Evolutionary conservation across 495 filamentous ascomycete species (phyloP), one percentile per base, ranked within the genome.

Genomic region (Melanomma pulvis-pyrius): DNA sequence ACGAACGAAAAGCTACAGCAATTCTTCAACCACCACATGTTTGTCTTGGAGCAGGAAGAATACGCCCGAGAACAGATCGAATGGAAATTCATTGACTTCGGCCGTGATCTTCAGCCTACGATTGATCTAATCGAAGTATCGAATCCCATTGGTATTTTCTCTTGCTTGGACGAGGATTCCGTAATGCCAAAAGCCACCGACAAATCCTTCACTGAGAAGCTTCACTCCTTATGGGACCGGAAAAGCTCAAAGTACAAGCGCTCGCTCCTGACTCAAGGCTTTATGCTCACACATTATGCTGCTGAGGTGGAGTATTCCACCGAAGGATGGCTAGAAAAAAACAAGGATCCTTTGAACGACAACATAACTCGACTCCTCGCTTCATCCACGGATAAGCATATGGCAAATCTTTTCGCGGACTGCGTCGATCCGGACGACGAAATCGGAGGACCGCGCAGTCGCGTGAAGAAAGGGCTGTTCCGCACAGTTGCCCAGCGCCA

Each of bases 11-110:
- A 97, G 76, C 86, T 99, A 6, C 96, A 99, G 74, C 96, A 99
- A 69, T 99, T 98, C 75, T 99, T 99, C 83, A 99, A 99, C 65
- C 96, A 99, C 70, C 96, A 99, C 80, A 99, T 99, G 96, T 99
- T 99, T 75, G 96, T 99, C 22, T 79, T 99, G 22, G 96, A 99
- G 74, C 96, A 99, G 74, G 96, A 99, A 74, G 96, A 99, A 76
- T 99, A 99, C 77, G 93, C 96, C 17, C 79, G 93, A 53, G 96
- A 99, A 74, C 91, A 96, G 75, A 99, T 99, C 70, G 93, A 99
- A 78, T 99, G 96, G 96, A 92, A 97, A 74, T 99, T 99, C 74
- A 98, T 99, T 73, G 96, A 99, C 74, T 99, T 99, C 74, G 96
- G 96, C 39, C 92, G 90, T 64, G 96, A 99, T 73, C 80, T 99